Percentiles rank a stretch among this genome's conserved stretches.
phyloP scores from a whole-genome alignment of 495 filamentous ascomycete species.

The Venustampulla echinocandica region DNA sequence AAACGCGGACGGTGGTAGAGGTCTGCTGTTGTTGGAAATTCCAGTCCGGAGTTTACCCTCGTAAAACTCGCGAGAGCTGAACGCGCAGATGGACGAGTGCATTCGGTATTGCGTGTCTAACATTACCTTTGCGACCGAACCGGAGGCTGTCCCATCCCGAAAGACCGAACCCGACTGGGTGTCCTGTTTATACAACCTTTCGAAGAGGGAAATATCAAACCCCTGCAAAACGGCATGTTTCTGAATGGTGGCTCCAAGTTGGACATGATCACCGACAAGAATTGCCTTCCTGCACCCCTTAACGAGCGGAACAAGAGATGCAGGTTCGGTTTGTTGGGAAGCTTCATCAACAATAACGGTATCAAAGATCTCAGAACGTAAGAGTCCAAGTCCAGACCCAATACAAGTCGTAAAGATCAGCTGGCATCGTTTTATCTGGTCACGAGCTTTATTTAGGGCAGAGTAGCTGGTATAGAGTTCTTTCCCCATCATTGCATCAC shows the following conservation, averaged over 20 bases:
- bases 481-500: conserved; percentile 40
- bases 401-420: conserved; percentile 44
- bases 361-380: conserved; percentile 35
- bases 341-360: conserved; percentile 44
- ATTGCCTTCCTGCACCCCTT: conserved; percentile 40
- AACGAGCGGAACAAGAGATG: conserved; percentile 37
- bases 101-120: conserved; percentile 49
- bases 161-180: not conserved
- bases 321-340: conserved; percentile 43
- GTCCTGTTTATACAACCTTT: conserved; percentile 35
- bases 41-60: conserved; percentile 34
- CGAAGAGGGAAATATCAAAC: conserved; percentile 44
- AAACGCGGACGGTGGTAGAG: conserved; percentile 25
- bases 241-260: conserved; percentile 41
- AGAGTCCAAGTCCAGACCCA: conserved; percentile 38
- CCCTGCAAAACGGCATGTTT: conserved; percentile 27
- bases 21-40: conserved; percentile 19
- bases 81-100: conserved; percentile 36
- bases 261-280: conserved; percentile 45
- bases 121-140: conserved; percentile 31
- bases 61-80: conserved; percentile 43
- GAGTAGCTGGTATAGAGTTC: conserved; percentile 31
- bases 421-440: conserved; percentile 30
- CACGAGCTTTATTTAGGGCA: conserved; percentile 32
- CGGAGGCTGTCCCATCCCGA: not conserved